Conservation (phyloP, 2,329 filamentous ascomycete species). For the Fusarium concolor region DNA sequence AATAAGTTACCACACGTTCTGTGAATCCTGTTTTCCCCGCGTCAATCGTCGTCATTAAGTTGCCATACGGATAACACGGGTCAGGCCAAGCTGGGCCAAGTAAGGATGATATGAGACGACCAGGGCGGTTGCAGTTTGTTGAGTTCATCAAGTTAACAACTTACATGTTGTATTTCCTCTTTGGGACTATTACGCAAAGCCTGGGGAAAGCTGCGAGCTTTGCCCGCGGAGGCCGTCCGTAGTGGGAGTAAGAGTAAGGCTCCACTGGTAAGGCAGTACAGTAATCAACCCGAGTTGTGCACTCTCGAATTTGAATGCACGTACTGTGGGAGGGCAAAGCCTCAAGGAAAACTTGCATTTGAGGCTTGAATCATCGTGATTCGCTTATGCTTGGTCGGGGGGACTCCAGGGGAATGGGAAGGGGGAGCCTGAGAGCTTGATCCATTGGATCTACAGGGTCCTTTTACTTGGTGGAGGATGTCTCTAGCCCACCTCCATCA, state of each 20-base stretch:
- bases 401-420: conserved; percentile 33
- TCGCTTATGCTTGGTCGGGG: conserved; percentile 18
- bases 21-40: conserved; percentile 4
- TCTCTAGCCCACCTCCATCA: conserved; percentile 26
- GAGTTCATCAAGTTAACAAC: conserved; percentile 20
- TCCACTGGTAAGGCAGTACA: background rate
- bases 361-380: conserved; percentile 34
- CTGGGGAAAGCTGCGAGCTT: conserved; percentile 32
- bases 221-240: conserved; percentile 19
- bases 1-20: background rate
- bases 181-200: conserved; percentile 33
- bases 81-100: conserved; percentile 18
- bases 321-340: conserved; percentile 7
- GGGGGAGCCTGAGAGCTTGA: conserved; percentile 19
- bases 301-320: background rate
- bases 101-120: conserved; percentile 8
- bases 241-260: background rate
- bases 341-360: conserved; percentile 18
- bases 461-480: conserved; percentile 29
- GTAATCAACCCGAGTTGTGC: background rate
- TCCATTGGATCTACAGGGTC: conserved; percentile 45
- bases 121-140: conserved; percentile 39
- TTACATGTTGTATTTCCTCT: conserved; percentile 28
- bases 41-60: conserved; percentile 16
- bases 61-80: conserved; percentile 20